Base-by-base conservation (phyloP, 2,329 filamentous ascomycete species). In the Ceratocystis huliohia region DNA sequence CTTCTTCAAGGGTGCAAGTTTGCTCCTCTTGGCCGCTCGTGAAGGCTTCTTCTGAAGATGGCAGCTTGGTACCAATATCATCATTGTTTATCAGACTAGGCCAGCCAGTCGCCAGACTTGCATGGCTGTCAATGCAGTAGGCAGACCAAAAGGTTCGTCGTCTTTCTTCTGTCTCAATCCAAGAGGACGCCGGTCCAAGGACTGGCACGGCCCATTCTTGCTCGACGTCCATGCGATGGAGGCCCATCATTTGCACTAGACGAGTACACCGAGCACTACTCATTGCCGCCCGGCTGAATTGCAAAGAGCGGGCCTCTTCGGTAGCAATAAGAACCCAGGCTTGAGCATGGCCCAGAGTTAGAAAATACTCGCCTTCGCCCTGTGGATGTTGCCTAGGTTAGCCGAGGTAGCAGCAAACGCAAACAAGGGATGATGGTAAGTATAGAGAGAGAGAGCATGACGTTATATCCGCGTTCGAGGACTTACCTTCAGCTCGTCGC, bases 41-140 rank as follows among this genome's bases (percentile, higher is more conserved):
- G 71, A 91, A 96, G 0, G 89, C 84, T 53, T 90, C 84, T 69
- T 96, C 91, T 1, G 86, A 86, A 17, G 85, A 78, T 1, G 93
- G 93, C n/a, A 97, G 79, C 69, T 88, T 86, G 0, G 90, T 95
- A 71, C 85, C 81, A 67, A 93, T 84, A 69, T 96, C 89, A 72
- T 79, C 79, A 67, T 89, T 82, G 69, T 95, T 86, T 53, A 96
- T 85, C 30, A 86, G 78, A 78, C 89, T 87, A 0, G 92, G 90
- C 92, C 92, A 96, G 1, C 92, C 92, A 3, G 91, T 96, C 13
- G 90, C 91, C 64, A 96, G 89, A 71, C 88, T 91, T 1, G 89
- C 87, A 75, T 95, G 95, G 30, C 89, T 83, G 74, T 96, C 92
- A 53, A 89, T 81, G 70, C 86, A 88, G 72, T 93, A 96, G 0